A percentile compares a stretch with the other conserved stretches of the same genome.
Conservation (phyloP, 163 green algal species). For the Trebouxia gelatinosa region DNA sequence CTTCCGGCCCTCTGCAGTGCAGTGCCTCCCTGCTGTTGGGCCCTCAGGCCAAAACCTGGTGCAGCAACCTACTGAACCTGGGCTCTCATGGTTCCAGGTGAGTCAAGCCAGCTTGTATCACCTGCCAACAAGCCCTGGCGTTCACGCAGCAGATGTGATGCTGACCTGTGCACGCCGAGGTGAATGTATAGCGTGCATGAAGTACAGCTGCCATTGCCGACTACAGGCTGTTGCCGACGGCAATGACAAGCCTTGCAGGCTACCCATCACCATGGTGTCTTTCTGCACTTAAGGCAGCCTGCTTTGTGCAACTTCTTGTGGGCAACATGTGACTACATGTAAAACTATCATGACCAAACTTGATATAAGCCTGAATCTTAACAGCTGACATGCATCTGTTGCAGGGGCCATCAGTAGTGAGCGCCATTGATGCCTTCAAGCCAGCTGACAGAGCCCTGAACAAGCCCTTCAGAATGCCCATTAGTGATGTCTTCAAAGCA, state of each 20-base stretch:
- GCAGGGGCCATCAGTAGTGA: constrained; percentile 56
- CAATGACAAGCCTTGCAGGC: too few species aligned
- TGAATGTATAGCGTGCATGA: too few species aligned
- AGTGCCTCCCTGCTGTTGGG: constrained; percentile 83
- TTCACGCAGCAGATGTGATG: too few species aligned
- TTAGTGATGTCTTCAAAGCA: constrained; percentile 78
- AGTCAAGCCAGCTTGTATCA: background rate
- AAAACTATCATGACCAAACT: too few species aligned
- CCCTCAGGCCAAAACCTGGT: constrained; percentile 84
- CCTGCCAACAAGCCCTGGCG: too few species aligned
- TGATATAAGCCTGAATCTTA: background rate
- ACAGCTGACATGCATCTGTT: background rate
- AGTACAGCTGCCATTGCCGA: too few species aligned
- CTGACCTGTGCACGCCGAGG: too few species aligned
- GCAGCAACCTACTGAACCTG: constrained; percentile 41
- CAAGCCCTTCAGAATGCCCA: constrained; percentile 75
- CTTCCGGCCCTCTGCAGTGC: constrained; percentile 66
- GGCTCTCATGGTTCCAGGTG: constrained; percentile 53
- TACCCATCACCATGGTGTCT: too few species aligned
- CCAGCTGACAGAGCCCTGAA: constrained; percentile 48
- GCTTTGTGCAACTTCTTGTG: too few species aligned
- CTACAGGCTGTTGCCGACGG: too few species aligned
- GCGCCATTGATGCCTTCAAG: constrained; percentile 82
- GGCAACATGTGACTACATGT: too few species aligned
- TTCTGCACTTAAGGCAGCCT: too few species aligned